Conservation (phyloP, 345 rosid species). For the Citrus hindsii region DNA sequence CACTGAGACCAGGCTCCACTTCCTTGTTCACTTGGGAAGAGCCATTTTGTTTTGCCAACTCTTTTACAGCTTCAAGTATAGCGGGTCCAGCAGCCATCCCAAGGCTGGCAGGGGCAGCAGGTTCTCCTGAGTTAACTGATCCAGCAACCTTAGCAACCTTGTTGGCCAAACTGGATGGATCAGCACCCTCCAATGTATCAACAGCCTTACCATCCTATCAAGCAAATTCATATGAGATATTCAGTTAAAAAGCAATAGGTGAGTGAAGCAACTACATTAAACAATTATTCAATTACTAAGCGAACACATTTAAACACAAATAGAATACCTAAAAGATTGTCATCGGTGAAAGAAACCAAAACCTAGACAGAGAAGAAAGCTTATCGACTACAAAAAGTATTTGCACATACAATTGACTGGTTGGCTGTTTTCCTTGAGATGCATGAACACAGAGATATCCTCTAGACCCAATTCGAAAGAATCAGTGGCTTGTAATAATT, state of each 20-base stretch:
- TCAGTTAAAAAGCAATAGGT: neutral
- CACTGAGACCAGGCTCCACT: slow-evolving; percentile 35
- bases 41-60: slow-evolving; percentile 54
- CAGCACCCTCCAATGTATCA: slow-evolving; percentile 92
- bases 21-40: slow-evolving; percentile 32
- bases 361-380: neutral
- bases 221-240: neutral
- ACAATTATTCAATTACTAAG: neutral
- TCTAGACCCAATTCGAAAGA: neutral
- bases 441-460: neutral
- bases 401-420: neutral
- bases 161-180: slow-evolving; percentile 94
- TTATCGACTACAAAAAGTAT: neutral
- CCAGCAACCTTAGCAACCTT: slow-evolving; percentile 81
- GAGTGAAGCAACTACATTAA: neutral
- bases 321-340: neutral
- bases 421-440: neutral
- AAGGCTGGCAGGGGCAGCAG: slow-evolving; percentile 98
- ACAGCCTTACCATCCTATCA: slow-evolving; percentile 74
- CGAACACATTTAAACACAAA: neutral
- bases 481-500: neutral
- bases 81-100: slow-evolving; percentile 92
- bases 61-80: slow-evolving; percentile 72
- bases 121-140: slow-evolving; percentile 51
- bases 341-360: neutral